A percentile compares a stretch with the other conserved stretches of the same genome.
These are phyloP conservation scores for Serendipita vermifera DNA, from an alignment of 768 basidiomycete species.

Conservation along the genomic window DNA sequence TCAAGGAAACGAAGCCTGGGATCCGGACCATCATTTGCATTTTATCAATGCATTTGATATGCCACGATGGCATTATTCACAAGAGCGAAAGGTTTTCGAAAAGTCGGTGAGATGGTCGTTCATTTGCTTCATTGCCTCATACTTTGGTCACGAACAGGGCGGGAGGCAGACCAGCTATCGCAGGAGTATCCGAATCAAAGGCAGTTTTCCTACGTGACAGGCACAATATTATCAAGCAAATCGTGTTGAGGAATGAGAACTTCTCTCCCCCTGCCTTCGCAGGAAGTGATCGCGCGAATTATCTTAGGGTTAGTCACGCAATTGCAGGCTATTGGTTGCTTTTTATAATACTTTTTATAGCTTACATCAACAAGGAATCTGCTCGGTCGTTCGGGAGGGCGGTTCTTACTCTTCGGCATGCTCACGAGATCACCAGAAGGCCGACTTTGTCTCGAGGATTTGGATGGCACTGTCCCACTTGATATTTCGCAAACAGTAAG, in stretches of 20 bases:
- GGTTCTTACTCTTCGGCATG: constrained; percentile 91
- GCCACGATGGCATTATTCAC: constrained; percentile 88
- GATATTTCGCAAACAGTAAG: constrained; percentile 79
- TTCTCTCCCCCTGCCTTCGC: constrained; percentile 93
- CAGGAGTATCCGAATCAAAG: constrained; percentile 73
- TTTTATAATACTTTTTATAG: constrained; percentile 28
- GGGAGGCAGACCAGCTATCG: constrained; percentile 45
- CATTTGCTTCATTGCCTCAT: constrained; percentile 1
- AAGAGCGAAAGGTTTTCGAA: constrained; percentile 75
- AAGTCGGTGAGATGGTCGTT: constrained; percentile 37
- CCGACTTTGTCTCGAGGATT: constrained; percentile 80
- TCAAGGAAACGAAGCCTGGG: constrained; percentile 49
- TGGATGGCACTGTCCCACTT: constrained; percentile 78
- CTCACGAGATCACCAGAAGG: constrained; percentile 82
- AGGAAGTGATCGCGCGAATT: constrained; percentile 70
- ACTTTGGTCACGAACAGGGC: constrained; percentile 28
- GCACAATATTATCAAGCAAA: constrained; percentile 82
- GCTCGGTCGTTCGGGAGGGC: constrained; percentile 74
- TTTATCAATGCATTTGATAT: constrained; percentile 89
- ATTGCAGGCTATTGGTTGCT: constrained; percentile 3
- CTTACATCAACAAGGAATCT: constrained; percentile 93
- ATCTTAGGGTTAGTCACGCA: constrained; percentile 58
- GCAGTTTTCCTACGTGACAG: constrained; percentile 71
- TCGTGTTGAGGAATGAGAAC: constrained; percentile 88
- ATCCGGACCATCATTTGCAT: constrained; percentile 69